Percentiles rank a stretch among this genome's conserved stretches.
Evolutionary conservation across 140 eudicot species (phyloP).

Genomic region (Erigeron philadelphicus): DNA sequence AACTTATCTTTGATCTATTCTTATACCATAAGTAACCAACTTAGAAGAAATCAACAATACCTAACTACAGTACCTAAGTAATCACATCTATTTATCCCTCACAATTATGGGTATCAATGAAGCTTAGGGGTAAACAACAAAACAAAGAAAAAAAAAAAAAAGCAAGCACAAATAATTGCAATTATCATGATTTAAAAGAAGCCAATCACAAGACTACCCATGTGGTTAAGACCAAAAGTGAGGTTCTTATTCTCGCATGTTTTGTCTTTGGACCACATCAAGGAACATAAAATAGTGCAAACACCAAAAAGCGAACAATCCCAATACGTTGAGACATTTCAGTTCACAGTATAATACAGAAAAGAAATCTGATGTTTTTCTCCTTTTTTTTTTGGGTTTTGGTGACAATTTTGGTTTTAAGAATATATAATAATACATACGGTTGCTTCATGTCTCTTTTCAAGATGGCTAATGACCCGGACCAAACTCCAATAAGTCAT

Average conservation of each 20-base stretch:
- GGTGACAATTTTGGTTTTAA: neutral
- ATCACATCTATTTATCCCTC: too few species aligned
- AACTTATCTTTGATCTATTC: too few species aligned
- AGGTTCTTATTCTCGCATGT: constrained; percentile 27
- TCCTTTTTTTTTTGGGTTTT: neutral
- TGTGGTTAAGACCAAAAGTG: constrained; percentile 27
- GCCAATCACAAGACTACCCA: constrained; percentile 9
- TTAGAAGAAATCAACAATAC: too few species aligned
- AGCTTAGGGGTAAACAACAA: neutral
- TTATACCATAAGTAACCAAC: too few species aligned
- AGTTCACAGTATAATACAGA: neutral
- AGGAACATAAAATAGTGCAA: constrained; percentile 23
- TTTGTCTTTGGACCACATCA: constrained; percentile 27
- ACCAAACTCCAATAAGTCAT: too few species aligned
- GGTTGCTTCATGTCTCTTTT: too few species aligned
- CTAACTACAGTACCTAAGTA: too few species aligned
- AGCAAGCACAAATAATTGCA: neutral
- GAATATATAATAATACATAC: too few species aligned
- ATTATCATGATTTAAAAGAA: neutral
- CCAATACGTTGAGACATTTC: neutral
- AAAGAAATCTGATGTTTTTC: neutral
- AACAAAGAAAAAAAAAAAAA: neutral
- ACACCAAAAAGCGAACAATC: constrained; percentile 13
- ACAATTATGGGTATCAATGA: neutral
- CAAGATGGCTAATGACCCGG: too few species aligned